These are phyloP conservation scores for Lasiosphaeris hirsuta DNA, from an alignment of 495 filamentous ascomycete species.

Conservation along the genomic window DNA sequence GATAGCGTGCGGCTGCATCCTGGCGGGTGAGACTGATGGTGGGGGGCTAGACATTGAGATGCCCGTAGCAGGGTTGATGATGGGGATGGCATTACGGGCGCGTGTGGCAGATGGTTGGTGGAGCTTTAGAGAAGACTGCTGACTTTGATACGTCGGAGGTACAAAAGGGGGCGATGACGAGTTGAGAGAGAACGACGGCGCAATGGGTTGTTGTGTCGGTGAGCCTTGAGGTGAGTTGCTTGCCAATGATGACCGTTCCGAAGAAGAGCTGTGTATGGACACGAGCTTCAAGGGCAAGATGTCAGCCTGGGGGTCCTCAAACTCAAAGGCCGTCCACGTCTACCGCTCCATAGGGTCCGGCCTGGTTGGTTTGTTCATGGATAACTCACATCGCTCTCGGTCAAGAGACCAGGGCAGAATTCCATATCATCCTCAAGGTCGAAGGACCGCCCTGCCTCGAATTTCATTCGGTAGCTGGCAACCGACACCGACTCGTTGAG, in stretches of 20 bases:
- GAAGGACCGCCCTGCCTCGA: conserved; percentile 91
- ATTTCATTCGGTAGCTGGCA: conserved; percentile 73
- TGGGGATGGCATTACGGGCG: conserved; percentile 93
- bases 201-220: conserved; percentile 64
- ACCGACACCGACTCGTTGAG: conserved; percentile 72
- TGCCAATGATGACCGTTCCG: conserved; percentile 90
- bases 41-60: conserved; percentile 87
- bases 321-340: no score
- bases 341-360: no score
- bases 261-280: conserved; percentile 80
- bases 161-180: conserved; percentile 70
- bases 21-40: conserved; percentile 78
- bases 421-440: conserved; percentile 96
- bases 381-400: conserved; percentile 89
- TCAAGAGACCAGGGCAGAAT: conserved; percentile 91
- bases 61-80: conserved; percentile 93
- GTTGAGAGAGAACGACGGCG: conserved; percentile 75
- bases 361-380: neutral
- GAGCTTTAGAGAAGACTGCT: conserved; percentile 61
- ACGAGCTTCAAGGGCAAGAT: conserved; percentile 57
- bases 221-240: conserved; percentile 93
- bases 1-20: conserved; percentile 64
- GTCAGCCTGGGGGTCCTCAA: conserved; percentile 10
- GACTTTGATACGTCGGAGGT: conserved; percentile 51
- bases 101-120: conserved; percentile 86